Percentiles rank a stretch among this genome's conserved stretches.
Evolutionary conservation across 2,329 filamentous ascomycete species (phyloP).

Genomic region (Aspergillus sp.): DNA sequence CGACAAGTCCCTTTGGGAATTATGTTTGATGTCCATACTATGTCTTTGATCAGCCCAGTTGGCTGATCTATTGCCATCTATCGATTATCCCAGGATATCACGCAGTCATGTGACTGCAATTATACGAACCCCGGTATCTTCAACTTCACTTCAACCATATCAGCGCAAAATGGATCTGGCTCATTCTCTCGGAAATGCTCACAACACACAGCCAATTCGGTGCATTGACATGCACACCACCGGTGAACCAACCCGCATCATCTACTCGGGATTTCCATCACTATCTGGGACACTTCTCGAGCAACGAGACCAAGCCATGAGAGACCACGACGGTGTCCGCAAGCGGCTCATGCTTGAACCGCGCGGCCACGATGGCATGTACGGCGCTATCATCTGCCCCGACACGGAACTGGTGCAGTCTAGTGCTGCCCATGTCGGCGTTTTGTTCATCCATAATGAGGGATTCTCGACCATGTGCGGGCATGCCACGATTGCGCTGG

Average conservation of each 20-base stretch:
- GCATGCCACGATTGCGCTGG: constrained; percentile 45
- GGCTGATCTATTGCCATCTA: too few relatives aligned
- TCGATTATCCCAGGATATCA: too few relatives aligned
- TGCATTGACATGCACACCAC: constrained; percentile 43
- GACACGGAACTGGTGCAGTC: constrained; percentile 35
- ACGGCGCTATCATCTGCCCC: constrained; percentile 40
- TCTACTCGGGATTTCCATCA: constrained; percentile 35
- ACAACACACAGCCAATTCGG: constrained; percentile 11
- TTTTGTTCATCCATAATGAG: constrained; percentile 42
- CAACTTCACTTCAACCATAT: background rate
- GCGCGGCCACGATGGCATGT: constrained; percentile 46
- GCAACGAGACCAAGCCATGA: constrained; percentile 32
- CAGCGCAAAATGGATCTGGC: constrained; percentile 11
- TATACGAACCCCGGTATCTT: too few relatives aligned
- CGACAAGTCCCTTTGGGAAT: too few relatives aligned
- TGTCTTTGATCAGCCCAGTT: too few relatives aligned
- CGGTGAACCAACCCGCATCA: constrained; percentile 43
- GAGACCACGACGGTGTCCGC: constrained; percentile 36
- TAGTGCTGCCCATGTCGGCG: constrained; percentile 41
- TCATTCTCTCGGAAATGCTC: constrained; percentile 2
- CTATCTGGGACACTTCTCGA: constrained; percentile 34
- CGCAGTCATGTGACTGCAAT: too few relatives aligned
- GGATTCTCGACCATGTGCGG: constrained; percentile 47
- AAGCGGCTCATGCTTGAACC: constrained; percentile 40
- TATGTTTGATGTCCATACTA: too few relatives aligned